Conservation (phyloP, 345 rosid genomes). For the Erodium maritimum region DNA sequence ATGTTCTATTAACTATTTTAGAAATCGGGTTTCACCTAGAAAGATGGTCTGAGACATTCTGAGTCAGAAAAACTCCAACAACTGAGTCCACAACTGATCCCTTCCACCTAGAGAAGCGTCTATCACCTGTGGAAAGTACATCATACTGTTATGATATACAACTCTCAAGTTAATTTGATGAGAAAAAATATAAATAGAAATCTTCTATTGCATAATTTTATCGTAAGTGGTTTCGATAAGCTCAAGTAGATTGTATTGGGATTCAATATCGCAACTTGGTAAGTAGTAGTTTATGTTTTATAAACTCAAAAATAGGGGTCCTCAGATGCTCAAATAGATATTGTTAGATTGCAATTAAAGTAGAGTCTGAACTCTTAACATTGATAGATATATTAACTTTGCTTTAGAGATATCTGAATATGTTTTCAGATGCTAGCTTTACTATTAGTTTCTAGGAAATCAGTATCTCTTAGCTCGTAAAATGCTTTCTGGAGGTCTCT, state of each 20-base stretch:
- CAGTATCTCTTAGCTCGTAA: too few relatives aligned
- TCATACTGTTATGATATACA: neutral
- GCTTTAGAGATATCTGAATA: neutral
- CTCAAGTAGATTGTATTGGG: neutral
- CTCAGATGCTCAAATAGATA: neutral
- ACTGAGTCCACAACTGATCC: slow-evolving; percentile 97
- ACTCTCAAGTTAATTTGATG: neutral
- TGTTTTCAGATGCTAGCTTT: neutral
- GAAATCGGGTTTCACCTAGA: slow-evolving; percentile 48
- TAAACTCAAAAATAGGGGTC: neutral
- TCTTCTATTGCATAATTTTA: neutral
- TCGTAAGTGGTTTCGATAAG: too few relatives aligned
- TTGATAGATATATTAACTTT: too few relatives aligned
- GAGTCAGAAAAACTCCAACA: slow-evolving; percentile 92
- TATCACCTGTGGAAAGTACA: slow-evolving; percentile 50
- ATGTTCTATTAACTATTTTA: slow-evolving; percentile 2
- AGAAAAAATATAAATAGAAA: neutral
- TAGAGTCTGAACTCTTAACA: neutral
- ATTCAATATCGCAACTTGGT: too few relatives aligned
- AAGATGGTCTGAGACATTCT: slow-evolving; percentile 91
- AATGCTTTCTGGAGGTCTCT: too few relatives aligned
- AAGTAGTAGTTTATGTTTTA: neutral
- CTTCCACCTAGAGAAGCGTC: slow-evolving; percentile 92
- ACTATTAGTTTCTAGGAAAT: too few relatives aligned
- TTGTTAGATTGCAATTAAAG: neutral